Percentiles rank a stretch among this genome's conserved stretches.
Evolutionary conservation across 345 rosid genomes (phyloP).

Genomic region (Turnera subulata): DNA sequence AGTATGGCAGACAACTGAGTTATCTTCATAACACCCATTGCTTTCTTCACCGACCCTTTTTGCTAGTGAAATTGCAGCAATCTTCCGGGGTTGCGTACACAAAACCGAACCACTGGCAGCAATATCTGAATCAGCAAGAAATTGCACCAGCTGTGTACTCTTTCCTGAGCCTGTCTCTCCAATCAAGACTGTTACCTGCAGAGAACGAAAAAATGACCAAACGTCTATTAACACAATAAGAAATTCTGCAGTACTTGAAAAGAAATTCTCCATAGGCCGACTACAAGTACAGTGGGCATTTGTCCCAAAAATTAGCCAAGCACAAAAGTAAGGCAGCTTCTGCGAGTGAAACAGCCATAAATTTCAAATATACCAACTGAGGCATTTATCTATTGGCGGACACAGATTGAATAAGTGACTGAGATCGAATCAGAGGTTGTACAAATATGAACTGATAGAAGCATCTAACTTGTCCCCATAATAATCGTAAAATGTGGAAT

Average conservation of each 20-base stretch:
- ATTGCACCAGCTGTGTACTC: conserved; percentile 90
- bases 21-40: conserved; percentile 57
- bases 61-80: conserved; percentile 74
- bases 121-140: conserved; percentile 80
- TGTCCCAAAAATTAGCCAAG: too few relatives aligned
- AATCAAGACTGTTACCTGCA: conserved; percentile 64
- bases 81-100: conserved; percentile 88
- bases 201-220: conserved; percentile 11
- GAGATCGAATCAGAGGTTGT: background rate
- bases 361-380: too few relatives aligned
- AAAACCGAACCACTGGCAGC: conserved; percentile 52
- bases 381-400: too few relatives aligned
- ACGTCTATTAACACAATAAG: background rate
- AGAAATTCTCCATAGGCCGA: too few relatives aligned
- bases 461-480: background rate
- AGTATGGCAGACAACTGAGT: conserved; percentile 45
- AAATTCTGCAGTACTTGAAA: background rate
- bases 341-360: too few relatives aligned
- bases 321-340: too few relatives aligned
- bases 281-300: too few relatives aligned
- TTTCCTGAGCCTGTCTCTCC: conserved; percentile 98
- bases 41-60: conserved; percentile 75
- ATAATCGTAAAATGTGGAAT: background rate
- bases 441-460: background rate
- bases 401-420: too few relatives aligned